Base-by-base conservation (phyloP, 1,284 basidiomycete genomes). In the Psilocybe mexicana region DNA sequence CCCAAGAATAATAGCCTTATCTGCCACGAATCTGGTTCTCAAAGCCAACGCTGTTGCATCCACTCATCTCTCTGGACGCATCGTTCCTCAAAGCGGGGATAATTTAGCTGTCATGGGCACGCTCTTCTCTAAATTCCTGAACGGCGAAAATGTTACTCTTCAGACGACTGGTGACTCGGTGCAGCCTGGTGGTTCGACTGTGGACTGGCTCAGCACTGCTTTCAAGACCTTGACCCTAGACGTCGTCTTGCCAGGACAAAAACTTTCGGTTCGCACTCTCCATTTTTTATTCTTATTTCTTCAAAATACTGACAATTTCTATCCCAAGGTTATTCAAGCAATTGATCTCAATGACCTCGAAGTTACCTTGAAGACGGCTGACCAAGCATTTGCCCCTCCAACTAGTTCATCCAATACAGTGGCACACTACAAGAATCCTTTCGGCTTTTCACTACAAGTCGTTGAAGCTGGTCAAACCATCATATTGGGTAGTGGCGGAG, bases 401-500 rank as follows among this genome's bases (percentile, higher is more conserved):
- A 74, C 85, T 0, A 80, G 82, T 63, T 89, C 87, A 25, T 76
- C 83, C 56, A 73, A 77, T 56, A 88, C 87, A 0, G 62, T 87
- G 2, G 90, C 88, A 12, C 75, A 79, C 59, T 90, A 88, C 69
- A 83, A 83, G 71, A 93, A 92, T 71, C 90, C 90, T 1, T 92
- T 93, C 71, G 86, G 84, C 8, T 93, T 92, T 74, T 83, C 83
- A 23, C 69, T 93, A 54, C 86, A 88, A 67, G 86, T 88, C 40
- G 70, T 88, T 24, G 76, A 82, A 65, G 75, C 83, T 1, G 75
- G 77, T 2, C 77, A 90, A 64, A 76, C 79, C 28, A 82, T 90
- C 61, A 77, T 76, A 23, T 69, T 92, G 44, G 76, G 72, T 8
- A 74, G 73, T 24, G 73, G 75, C 26, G 83, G 83, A 3, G 70